Evolutionary conservation across 2,329 filamentous ascomycete species (phyloP), one percentile per base, ranked within the genome.

Genomic region (Sclerotinia glacialis): DNA sequence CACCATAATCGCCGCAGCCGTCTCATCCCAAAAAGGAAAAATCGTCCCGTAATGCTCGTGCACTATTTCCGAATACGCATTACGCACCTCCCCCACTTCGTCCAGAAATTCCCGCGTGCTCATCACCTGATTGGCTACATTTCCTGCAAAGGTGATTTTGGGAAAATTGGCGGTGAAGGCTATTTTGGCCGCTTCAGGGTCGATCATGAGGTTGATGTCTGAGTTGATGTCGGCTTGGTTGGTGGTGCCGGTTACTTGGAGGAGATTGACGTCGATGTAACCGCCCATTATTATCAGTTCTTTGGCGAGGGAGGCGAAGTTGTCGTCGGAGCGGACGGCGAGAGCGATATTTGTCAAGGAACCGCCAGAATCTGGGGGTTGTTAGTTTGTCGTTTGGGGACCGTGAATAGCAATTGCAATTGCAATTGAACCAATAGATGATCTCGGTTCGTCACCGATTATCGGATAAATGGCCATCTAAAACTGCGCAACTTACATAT

Each of bases 281-380:
- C 81, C 80, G 64, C 82, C 81, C 81, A 83, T 84, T 62, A 83
- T 77, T 34, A 82, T 76, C 4, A 83, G 74, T 40, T 80, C 79
- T 70, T 80, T 82, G 6, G 80, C 77, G 58, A 80, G 72, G 31
- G 75, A 76, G 1, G 82, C 81, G 70, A 83, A 83, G 14, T 76
- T 73, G 3, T 80, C 74, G 71, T 83, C 80, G 70, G 82, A 74
- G 7, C 80, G 77, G 31, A 79, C 75, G 1, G 82, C 82, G 60
- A 83, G 71, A 3, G 81, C 82, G 44, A 83, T 74, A 68, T 83
- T 83, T 21, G 82, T 83, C 70, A 83, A 67, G 3, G 81, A 76
- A 9, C 81, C 80, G 9, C 77, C 80, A 9, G 79, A 75, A 71
- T 78, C 63, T 65, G 4, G 14, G 6, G 5, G 8, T 8, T 40